Percentiles rank a stretch among this genome's conserved stretches.
These are phyloP conservation scores for Yamadazyma olivae DNA, from an alignment of 805 yeast genomes.

Conservation along the genomic window DNA sequence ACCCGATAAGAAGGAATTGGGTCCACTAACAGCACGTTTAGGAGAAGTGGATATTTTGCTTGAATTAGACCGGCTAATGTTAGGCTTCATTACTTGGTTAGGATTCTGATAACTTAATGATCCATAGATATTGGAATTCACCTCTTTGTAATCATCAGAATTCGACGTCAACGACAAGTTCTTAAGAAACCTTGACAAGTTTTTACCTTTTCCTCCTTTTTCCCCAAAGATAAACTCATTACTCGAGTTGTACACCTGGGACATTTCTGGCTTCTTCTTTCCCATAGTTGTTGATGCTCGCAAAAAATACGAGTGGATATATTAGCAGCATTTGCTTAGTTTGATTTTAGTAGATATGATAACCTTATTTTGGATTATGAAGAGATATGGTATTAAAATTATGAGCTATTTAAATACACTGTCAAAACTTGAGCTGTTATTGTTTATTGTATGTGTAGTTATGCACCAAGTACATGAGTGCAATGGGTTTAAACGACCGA, in stretches of 20 bases:
- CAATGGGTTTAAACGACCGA: too few relatives aligned
- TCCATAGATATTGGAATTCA: constrained; percentile 39
- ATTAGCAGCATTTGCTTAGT: too few relatives aligned
- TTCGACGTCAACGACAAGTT: constrained; percentile 35
- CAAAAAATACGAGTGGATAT: too few relatives aligned
- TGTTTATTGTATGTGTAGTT: too few relatives aligned
- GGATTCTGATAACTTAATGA: constrained; percentile 22
- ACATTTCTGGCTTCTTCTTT: constrained; percentile 43
- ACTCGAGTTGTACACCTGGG: constrained; percentile 38
- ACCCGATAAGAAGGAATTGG: constrained; percentile 5
- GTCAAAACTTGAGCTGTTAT: too few relatives aligned
- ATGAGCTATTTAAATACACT: too few relatives aligned
- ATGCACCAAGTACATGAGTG: too few relatives aligned
- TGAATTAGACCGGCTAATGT: constrained; percentile 7
- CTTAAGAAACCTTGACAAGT: constrained; percentile 49
- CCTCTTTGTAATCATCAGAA: constrained; percentile 20
- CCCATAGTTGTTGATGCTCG: constrained; percentile 28
- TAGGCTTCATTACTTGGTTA: neutral
- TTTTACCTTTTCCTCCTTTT: constrained; percentile 64
- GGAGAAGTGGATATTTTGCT: constrained; percentile 5
- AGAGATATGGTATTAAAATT: too few relatives aligned
- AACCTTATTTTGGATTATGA: too few relatives aligned
- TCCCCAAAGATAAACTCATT: constrained; percentile 68
- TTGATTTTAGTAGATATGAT: too few relatives aligned
- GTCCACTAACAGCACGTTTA: constrained; percentile 11